Conservation (phyloP, 1,139 yeast genomes). For the Nakaseomyces sp. region DNA sequence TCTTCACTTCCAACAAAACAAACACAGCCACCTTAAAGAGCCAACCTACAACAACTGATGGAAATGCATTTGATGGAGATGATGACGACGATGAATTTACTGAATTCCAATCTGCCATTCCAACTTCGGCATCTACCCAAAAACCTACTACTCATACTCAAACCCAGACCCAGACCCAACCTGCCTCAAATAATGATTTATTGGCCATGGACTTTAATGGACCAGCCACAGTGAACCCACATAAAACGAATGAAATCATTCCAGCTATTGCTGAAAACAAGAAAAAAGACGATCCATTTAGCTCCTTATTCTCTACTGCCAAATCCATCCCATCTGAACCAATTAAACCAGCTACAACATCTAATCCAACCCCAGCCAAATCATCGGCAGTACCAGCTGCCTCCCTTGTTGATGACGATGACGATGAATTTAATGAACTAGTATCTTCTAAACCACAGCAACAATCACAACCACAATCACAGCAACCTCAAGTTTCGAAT, state of each 20-base stretch:
- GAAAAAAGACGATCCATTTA: slow-evolving; percentile 63
- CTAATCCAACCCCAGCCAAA: background rate
- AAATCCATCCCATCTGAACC: slow-evolving; percentile 26
- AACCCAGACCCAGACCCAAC: slow-evolving; percentile 12
- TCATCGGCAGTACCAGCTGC: background rate
- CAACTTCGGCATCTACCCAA: slow-evolving; percentile 18
- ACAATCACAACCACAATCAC: background rate
- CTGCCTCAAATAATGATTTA: slow-evolving; percentile 14
- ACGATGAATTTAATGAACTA: slow-evolving; percentile 4
- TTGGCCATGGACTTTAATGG: slow-evolving; percentile 9
- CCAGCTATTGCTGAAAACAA: slow-evolving; percentile 32
- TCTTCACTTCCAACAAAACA: slow-evolving; percentile 6
- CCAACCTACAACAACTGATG: slow-evolving; percentile 12
- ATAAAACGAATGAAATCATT: slow-evolving; percentile 19
- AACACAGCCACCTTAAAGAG: background rate
- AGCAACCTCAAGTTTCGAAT: background rate
- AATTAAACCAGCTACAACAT: background rate
- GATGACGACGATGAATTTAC: slow-evolving; percentile 88
- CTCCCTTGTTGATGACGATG: background rate
- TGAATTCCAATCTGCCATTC: slow-evolving; percentile 82
- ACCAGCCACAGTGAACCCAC: slow-evolving; percentile 11
- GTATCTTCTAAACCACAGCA: slow-evolving; percentile 3
- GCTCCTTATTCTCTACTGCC: slow-evolving; percentile 70
- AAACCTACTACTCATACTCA: too few relatives aligned
- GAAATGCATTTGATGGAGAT: slow-evolving; percentile 30